Percentiles rank a stretch among this genome's conserved stretches.
Evolutionary conservation across 2,329 filamentous ascomycete genomes (phyloP).

Genomic region (Claviceps monticola): DNA sequence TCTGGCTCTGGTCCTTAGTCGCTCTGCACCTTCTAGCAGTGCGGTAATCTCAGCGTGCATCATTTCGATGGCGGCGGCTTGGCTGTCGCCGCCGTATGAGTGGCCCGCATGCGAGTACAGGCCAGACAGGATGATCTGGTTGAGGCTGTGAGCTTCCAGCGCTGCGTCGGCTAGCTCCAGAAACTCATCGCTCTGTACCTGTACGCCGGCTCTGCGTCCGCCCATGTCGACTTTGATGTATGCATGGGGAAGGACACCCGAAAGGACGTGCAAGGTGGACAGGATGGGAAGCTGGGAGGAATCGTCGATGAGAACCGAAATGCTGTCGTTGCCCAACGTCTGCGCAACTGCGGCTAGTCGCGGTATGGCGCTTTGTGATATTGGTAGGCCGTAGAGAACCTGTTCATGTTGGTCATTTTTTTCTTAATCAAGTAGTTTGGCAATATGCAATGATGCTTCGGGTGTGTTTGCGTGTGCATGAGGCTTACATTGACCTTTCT

Average conservation of each 20-base stretch:
- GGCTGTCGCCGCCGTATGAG: slow-evolving; percentile 41
- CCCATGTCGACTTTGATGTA: slow-evolving; percentile 68
- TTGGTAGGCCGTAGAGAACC: slow-evolving; percentile 60
- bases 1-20: slow-evolving; percentile 8
- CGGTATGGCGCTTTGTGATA: slow-evolving; percentile 44
- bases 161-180: slow-evolving; percentile 29
- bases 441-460: neutral
- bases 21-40: slow-evolving; percentile 13
- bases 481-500: slow-evolving; percentile 42
- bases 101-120: slow-evolving; percentile 64
- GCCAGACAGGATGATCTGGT: slow-evolving; percentile 36
- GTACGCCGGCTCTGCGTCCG: slow-evolving; percentile 54
- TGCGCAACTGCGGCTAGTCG: slow-evolving; percentile 44
- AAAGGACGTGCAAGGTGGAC: slow-evolving; percentile 26
- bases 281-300: slow-evolving; percentile 39
- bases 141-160: slow-evolving; percentile 13
- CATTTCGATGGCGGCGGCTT: slow-evolving; percentile 17
- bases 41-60: slow-evolving; percentile 18
- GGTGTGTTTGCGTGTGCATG: neutral
- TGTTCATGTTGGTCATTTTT: slow-evolving; percentile 12
- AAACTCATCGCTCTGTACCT: slow-evolving; percentile 33
- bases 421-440: neutral
- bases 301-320: slow-evolving; percentile 60
- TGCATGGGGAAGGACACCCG: slow-evolving; percentile 36
- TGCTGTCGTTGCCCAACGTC: slow-evolving; percentile 37